Conservation (phyloP, 2,329 filamentous ascomycete genomes). For the Allantophomopsis cytisporea region DNA sequence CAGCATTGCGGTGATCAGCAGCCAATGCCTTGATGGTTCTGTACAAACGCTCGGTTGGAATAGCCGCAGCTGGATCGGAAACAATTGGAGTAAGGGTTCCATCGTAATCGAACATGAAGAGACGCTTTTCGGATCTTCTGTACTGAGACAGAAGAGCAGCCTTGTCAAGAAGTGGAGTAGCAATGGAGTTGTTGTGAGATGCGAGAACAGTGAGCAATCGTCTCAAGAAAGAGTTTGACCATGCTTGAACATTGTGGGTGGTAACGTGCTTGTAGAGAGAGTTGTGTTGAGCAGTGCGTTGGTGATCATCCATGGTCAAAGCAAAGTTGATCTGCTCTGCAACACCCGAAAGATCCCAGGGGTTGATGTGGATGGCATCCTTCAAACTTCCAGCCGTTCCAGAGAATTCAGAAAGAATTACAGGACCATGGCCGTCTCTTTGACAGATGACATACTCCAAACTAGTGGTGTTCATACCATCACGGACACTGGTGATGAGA, state of each 20-base stretch:
- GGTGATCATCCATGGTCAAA: conserved; percentile 57
- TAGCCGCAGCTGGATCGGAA: conserved; percentile 74
- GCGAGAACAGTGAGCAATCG: conserved; percentile 70
- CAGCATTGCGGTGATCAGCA: conserved; percentile 66
- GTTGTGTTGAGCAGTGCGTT: conserved; percentile 55
- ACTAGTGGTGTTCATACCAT: conserved; percentile 97
- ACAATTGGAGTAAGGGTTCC: conserved; percentile 94
- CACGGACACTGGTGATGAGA: conserved; percentile 86
- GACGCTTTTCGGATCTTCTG: conserved; percentile 57
- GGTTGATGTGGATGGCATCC: conserved; percentile 90
- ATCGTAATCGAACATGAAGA: conserved; percentile 99
- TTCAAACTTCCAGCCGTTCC: conserved; percentile 78
- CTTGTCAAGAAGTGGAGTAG: conserved; percentile 73
- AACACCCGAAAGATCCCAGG: conserved; percentile 80
- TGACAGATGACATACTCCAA: conserved; percentile 92
- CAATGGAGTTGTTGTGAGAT: conserved; percentile 58
- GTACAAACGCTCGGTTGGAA: conserved; percentile 75
- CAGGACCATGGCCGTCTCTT: conserved; percentile 69
- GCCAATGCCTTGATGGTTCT: conserved; percentile 68
- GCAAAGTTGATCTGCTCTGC: conserved; percentile 73
- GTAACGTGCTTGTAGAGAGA: conserved; percentile 75
- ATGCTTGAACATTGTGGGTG: conserved; percentile 72
- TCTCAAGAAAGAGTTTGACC: conserved; percentile 70
- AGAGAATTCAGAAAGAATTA: conserved; percentile 94
- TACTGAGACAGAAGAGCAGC: conserved; percentile 62